phyloP scores from a whole-genome alignment of 495 filamentous ascomycete species.

The Podospora australis region DNA sequence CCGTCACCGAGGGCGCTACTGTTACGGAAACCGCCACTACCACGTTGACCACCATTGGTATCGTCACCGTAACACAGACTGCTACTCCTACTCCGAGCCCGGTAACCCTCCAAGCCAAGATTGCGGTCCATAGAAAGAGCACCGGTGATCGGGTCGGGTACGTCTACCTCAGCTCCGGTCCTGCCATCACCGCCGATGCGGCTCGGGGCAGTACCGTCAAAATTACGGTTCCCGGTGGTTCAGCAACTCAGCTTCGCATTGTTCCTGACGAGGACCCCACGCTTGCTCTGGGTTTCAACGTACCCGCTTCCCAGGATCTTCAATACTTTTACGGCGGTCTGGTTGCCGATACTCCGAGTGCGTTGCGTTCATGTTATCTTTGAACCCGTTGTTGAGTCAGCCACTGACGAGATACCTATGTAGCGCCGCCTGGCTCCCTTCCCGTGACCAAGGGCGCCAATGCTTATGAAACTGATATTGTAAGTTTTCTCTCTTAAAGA shows the following conservation, averaged over 20 bases:
- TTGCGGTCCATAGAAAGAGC: neutral
- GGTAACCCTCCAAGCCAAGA: neutral
- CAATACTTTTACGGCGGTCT: neutral
- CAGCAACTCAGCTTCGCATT: no score
- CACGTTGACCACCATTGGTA: neutral
- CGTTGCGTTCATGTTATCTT: neutral
- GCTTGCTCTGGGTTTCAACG: no score
- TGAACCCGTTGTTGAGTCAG: neutral
- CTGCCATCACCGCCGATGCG: neutral
- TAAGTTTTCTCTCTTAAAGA: neutral
- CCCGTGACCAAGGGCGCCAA: neutral
- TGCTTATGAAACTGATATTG: constrained; percentile 9
- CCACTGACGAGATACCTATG: neutral
- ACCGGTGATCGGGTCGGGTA: neutral
- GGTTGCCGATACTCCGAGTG: neutral
- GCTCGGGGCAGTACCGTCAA: neutral
- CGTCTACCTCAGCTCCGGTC: neutral
- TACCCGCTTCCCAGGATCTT: no score
- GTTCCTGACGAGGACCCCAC: no score
- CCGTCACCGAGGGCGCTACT: neutral
- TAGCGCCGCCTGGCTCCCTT: constrained; percentile 5
- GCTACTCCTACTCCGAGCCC: neutral
- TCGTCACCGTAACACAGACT: neutral
- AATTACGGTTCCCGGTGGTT: no score
- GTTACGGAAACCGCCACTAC: constrained; percentile 3